Conservation (phyloP, 2,329 filamentous ascomycete species). For the Talaromyces sp. region DNA sequence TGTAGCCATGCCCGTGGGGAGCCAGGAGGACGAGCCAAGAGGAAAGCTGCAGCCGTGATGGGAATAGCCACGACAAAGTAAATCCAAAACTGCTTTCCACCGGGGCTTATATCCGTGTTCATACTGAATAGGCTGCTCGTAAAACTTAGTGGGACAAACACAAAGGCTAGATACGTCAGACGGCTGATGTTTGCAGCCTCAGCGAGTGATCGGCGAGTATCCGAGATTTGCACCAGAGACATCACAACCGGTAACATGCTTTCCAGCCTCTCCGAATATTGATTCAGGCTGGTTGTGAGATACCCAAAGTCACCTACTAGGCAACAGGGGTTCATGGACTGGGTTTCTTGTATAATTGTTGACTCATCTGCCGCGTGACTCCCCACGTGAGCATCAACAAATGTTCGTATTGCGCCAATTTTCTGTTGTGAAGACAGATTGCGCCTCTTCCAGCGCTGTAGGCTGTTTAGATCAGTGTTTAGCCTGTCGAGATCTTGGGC, state of each 20-base stretch:
- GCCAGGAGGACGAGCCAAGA: neutral
- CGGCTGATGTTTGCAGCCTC: constrained; percentile 1
- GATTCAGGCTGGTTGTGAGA: neutral
- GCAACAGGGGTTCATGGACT: neutral
- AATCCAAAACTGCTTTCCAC: neutral
- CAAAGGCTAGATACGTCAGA: constrained; percentile 3
- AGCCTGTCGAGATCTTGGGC: neutral
- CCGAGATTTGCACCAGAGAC: neutral
- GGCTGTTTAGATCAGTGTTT: neutral
- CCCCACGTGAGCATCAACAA: neutral
- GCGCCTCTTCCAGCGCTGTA: neutral
- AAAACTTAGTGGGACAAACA: neutral
- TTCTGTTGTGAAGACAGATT: neutral
- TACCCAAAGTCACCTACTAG: neutral
- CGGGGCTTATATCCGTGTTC: neutral
- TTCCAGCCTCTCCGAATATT: neutral
- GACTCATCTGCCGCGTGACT: neutral
- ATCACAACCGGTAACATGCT: neutral
- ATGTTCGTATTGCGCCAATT: neutral
- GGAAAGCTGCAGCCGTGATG: neutral
- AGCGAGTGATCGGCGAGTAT: neutral
- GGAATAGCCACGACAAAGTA: neutral
- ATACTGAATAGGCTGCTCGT: neutral
- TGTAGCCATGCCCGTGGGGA: neutral
- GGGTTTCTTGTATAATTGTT: neutral